phyloP scores from a whole-genome alignment of 331 rosid species.

The Rhamnella rubrinervis region DNA sequence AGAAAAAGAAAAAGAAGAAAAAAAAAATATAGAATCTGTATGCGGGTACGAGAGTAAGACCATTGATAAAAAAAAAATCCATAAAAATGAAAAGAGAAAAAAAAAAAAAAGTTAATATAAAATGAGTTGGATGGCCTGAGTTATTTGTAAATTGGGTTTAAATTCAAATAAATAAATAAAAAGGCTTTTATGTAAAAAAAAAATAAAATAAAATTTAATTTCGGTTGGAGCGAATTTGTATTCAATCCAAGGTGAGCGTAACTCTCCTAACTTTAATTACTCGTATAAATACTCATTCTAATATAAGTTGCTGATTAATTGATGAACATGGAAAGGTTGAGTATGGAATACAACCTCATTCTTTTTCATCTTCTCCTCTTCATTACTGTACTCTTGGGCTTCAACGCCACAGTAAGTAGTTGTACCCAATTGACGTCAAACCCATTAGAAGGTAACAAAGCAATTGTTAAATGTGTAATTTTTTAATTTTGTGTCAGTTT shows the following conservation, averaged over 20 bases:
- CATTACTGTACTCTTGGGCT: constrained; percentile 3
- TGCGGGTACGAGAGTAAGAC: too few relatives aligned
- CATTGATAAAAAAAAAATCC: too few relatives aligned
- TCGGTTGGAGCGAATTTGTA: neutral
- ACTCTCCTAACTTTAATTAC: neutral
- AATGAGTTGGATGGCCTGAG: too few relatives aligned
- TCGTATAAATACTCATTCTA: neutral
- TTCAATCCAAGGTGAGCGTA: neutral
- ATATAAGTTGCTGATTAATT: neutral
- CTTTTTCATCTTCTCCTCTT: constrained; percentile 24
- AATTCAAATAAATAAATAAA: neutral
- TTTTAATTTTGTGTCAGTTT: neutral
- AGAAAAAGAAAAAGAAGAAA: too few relatives aligned
- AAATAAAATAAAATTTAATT: too few relatives aligned
- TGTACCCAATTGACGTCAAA: constrained; percentile 12
- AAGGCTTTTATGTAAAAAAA: too few relatives aligned
- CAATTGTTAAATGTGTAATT: neutral
- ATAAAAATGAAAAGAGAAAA: neutral
- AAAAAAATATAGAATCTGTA: too few relatives aligned
- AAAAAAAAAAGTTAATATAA: neutral
- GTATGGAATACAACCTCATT: constrained; percentile 3
- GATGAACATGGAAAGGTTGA: constrained; percentile 15
- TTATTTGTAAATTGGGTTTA: too few relatives aligned
- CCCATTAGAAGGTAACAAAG: constrained; percentile 20
- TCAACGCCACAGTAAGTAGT: neutral